A percentile compares a stretch with the other conserved stretches of the same genome.
phyloP scores from a whole-genome alignment of 805 yeast genomes.

The Nakazawaea ishiwadae region DNA sequence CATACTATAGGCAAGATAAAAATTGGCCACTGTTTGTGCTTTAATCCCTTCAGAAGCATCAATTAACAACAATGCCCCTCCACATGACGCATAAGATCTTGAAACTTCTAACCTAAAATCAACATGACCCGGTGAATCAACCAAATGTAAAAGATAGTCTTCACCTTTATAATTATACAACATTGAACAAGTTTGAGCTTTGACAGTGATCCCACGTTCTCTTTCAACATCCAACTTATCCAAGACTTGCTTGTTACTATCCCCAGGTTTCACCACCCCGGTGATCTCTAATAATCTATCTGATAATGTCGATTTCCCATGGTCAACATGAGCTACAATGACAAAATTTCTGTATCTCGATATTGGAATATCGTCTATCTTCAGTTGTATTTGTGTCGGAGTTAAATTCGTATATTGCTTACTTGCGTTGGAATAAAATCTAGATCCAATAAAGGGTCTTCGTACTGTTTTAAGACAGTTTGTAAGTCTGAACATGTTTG shows the following conservation, averaged over 20 bases:
- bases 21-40: constrained; percentile 98
- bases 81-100: constrained; percentile 92
- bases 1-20: constrained; percentile 83
- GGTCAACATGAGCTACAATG: constrained; percentile 93
- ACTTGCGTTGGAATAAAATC: neutral
- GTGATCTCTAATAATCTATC: constrained; percentile 86
- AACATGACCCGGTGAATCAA: constrained; percentile 98
- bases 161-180: constrained; percentile 60
- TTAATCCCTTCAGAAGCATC: constrained; percentile 97
- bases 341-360: constrained; percentile 85
- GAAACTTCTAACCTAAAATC: constrained; percentile 94
- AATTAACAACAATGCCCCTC: constrained; percentile 84
- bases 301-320: constrained; percentile 80
- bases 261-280: constrained; percentile 76
- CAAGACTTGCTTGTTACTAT: constrained; percentile 70
- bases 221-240: constrained; percentile 92
- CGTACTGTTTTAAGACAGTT: too few species aligned
- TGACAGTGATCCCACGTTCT: constrained; percentile 94
- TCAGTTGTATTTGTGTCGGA: constrained; percentile 34
- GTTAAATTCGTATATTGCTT: constrained; percentile 4
- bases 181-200: constrained; percentile 97
- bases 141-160: constrained; percentile 83
- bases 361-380: constrained; percentile 77
- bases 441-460: neutral
- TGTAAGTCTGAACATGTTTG: too few species aligned